phyloP scores from a whole-genome alignment of 2,329 filamentous ascomycete species.

The Fusarium transvaalense region DNA sequence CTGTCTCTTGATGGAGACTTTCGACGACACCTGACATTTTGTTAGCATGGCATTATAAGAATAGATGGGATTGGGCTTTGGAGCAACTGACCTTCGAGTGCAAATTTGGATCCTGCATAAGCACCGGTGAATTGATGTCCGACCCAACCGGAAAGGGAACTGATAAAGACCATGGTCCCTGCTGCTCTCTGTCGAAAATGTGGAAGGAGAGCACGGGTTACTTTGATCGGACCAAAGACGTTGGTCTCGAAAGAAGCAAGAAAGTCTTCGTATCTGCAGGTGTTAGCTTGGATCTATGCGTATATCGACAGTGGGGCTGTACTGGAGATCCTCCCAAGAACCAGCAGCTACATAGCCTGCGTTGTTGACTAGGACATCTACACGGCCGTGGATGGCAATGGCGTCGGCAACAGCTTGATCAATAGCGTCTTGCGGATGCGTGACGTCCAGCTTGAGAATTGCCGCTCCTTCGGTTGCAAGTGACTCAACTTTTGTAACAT shows the following conservation, averaged over 20 bases:
- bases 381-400: conserved; percentile 50
- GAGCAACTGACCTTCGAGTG: conserved; percentile 15
- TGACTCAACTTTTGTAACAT: conserved; percentile 35
- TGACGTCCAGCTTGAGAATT: conserved; percentile 51
- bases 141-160: conserved; percentile 11
- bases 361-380: conserved; percentile 54
- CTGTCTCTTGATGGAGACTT: conserved; percentile 18
- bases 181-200: neutral
- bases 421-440: conserved; percentile 33
- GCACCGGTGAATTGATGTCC: conserved; percentile 15
- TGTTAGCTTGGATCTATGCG: neutral
- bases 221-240: conserved; percentile 16
- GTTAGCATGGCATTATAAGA: neutral
- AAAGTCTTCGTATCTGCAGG: conserved; percentile 10
- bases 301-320: neutral
- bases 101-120: conserved; percentile 23
- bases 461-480: conserved; percentile 1
- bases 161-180: conserved; percentile 20
- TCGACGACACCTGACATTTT: conserved; percentile 8
- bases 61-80: neutral
- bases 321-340: conserved; percentile 51
- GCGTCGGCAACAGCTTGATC: conserved; percentile 42
- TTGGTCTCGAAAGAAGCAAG: conserved; percentile 23
- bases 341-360: conserved; percentile 50
- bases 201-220: conserved; percentile 16